These are phyloP conservation scores for Dothidotthia symphoricarpi DNA, from an alignment of 2,329 filamentous ascomycete genomes.

Conservation along the genomic window DNA sequence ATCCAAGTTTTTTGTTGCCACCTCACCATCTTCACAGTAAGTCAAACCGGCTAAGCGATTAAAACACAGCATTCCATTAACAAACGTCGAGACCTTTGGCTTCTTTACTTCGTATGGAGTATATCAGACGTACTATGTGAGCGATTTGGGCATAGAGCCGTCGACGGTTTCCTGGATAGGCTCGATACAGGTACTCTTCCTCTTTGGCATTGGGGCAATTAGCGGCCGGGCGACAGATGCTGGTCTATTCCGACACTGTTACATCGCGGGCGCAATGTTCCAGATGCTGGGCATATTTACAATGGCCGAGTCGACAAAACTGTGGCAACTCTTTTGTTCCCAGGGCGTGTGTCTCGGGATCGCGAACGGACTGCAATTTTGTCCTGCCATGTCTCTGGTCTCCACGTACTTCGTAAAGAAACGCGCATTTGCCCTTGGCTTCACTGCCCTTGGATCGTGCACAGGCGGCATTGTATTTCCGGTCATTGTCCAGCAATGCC, in stretches of 20 bases:
- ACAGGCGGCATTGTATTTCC: slow-evolving; percentile 36
- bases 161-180: slow-evolving; percentile 38
- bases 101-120: slow-evolving; percentile 57
- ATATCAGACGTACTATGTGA: slow-evolving; percentile 56
- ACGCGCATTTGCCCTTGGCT: slow-evolving; percentile 30
- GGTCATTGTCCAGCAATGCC: slow-evolving; percentile 33
- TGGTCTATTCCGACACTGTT: slow-evolving; percentile 29
- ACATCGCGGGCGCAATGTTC: slow-evolving; percentile 28
- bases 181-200: slow-evolving; percentile 34
- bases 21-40: slow-evolving; percentile 56
- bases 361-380: slow-evolving; percentile 52
- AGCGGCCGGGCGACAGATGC: slow-evolving; percentile 33
- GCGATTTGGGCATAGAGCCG: slow-evolving; percentile 37
- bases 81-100: no score
- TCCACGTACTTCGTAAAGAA: slow-evolving; percentile 40
- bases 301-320: slow-evolving; percentile 26
- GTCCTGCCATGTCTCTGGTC: slow-evolving; percentile 56
- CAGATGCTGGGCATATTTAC: slow-evolving; percentile 39
- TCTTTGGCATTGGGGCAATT: slow-evolving; percentile 32
- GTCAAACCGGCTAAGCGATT: no score
- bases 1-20: slow-evolving; percentile 52
- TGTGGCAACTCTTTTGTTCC: slow-evolving; percentile 38
- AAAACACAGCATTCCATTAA: no score
- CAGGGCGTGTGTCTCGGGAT: slow-evolving; percentile 60
- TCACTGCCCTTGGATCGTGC: slow-evolving; percentile 29